Evolutionary conservation across 2,329 filamentous ascomycete genomes (phyloP), one percentile per base, ranked within the genome.

Genomic region (Monosporascus cannonballus): DNA sequence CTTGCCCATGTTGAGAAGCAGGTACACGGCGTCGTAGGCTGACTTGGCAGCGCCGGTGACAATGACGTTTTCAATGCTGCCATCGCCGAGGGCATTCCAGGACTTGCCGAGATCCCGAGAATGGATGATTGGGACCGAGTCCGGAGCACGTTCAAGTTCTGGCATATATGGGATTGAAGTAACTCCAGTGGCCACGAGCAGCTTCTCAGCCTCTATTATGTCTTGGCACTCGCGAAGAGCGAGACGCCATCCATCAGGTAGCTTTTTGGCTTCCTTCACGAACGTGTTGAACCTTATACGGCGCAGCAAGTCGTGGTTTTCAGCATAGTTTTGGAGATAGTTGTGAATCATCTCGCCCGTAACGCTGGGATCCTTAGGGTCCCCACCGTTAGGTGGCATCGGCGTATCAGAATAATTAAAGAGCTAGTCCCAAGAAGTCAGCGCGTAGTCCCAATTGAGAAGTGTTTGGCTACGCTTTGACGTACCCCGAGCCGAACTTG

Each of bases 181-280:
- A n/a, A 65, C 56, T 2, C 68, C 68, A 8, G 62, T 64, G 3
- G 67, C 67, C 8, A 66, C 56, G 5, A 70, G 55, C 6, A 70
- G 60, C 47, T 69, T 70, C 38, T 57, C 56, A 22, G 59, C 50
- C 46, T 57, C 54, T 42, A 60, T 57, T 17, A 57, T 46, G 17
- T 46, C 42, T 24, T 54, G 51, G 17, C 54, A 56, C 6, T 50
- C 56, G 47, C 45, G 47, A 7, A 62, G 51, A 9, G 47, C 54
- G 6, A 63, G 47, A 15, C 52, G 55, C 59, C 60, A 61, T 2
- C 59, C 55, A 6, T 47, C 52, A 11, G 53, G 6, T n/a, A 36
- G 22, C 48, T 57, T 54, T 15, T 58, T 57, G 25, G 55, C 59
- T 25, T 54, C 53, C 18, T 50, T 49, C 44, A 66, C 59, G 20